Percentiles rank a stretch among this genome's conserved stretches.
phyloP scores from a whole-genome alignment of 1,139 yeast genomes.

The Saccharomycopsis hybrid region DNA sequence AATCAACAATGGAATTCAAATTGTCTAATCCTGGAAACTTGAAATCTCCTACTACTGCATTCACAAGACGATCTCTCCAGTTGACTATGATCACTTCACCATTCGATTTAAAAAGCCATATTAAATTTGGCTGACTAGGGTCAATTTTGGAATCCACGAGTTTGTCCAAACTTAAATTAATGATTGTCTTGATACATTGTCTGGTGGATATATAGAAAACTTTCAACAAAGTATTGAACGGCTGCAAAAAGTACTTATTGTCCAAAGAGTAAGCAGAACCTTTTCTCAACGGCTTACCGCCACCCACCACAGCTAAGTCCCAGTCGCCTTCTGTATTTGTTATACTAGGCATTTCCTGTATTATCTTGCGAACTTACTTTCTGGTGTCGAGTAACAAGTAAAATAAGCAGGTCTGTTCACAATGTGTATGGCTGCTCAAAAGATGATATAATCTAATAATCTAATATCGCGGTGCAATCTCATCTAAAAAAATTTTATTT shows the following conservation, averaged over 20 bases:
- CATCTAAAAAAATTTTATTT: too few species aligned
- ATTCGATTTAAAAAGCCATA: conserved; percentile 41
- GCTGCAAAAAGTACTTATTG: conserved; percentile 54
- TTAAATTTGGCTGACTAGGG: conserved; percentile 31
- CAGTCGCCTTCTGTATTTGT: conserved; percentile 32
- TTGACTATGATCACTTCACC: conserved; percentile 47
- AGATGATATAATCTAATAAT: too few species aligned
- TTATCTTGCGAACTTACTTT: too few species aligned
- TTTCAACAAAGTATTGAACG: conserved; percentile 64
- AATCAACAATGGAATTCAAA: conserved; percentile 14
- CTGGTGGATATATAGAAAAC: conserved; percentile 71
- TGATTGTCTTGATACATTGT: conserved; percentile 64
- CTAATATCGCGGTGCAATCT: too few species aligned
- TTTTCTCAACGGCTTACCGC: conserved; percentile 57
- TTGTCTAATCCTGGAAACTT: too few species aligned
- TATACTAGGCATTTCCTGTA: background rate
- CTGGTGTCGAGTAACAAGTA: too few species aligned
- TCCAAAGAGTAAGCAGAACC: conserved; percentile 52
- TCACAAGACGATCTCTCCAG: conserved; percentile 47
- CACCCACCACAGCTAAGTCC: conserved; percentile 50
- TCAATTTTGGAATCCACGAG: conserved; percentile 41
- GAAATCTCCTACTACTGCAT: background rate
- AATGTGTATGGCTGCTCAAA: too few species aligned
- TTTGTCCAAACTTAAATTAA: conserved; percentile 31
- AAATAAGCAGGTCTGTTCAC: too few species aligned